phyloP scores from a whole-genome alignment of 2,329 filamentous ascomycete genomes.

The Diaporthe sp. region DNA sequence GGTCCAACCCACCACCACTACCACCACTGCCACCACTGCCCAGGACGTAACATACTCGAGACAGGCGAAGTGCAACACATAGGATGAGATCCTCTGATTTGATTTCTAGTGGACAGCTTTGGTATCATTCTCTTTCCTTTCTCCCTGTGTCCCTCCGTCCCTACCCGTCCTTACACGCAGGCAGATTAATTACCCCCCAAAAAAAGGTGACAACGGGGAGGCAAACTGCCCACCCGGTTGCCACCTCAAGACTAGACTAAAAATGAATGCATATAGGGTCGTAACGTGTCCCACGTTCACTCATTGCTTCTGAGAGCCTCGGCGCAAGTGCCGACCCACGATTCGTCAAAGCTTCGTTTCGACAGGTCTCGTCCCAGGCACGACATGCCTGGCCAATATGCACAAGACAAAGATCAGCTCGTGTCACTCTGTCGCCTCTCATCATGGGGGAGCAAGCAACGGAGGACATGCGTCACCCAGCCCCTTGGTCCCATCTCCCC shows the following conservation, averaged over 20 bases:
- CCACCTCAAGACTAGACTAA: slow-evolving; percentile 20
- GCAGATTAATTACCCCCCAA: neutral
- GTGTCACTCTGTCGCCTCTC: slow-evolving; percentile 12
- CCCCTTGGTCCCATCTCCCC: neutral
- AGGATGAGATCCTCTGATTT: no score
- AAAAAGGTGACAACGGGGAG: neutral
- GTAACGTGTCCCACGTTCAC: neutral
- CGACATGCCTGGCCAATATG: slow-evolving; percentile 24
- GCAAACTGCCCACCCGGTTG: neutral
- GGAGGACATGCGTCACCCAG: neutral
- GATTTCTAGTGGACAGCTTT: neutral
- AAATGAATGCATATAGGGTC: slow-evolving; percentile 23
- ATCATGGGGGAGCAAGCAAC: neutral
- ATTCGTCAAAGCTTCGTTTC: slow-evolving; percentile 27
- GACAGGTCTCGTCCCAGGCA: slow-evolving; percentile 20
- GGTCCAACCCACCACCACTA: no score
- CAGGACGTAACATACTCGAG: no score
- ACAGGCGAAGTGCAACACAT: no score
- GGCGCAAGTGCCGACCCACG: slow-evolving; percentile 1
- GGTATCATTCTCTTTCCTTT: slow-evolving; percentile 1
- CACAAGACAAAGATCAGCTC: slow-evolving; percentile 27
- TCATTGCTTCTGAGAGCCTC: neutral
- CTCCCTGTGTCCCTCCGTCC: neutral
- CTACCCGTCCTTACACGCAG: neutral
- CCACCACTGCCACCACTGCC: no score